A percentile compares a stretch with the other conserved stretches of the same genome.
Evolutionary conservation across 1,139 yeast genomes (phyloP).

Genomic region (Magnusiomyces suaveolens): DNA sequence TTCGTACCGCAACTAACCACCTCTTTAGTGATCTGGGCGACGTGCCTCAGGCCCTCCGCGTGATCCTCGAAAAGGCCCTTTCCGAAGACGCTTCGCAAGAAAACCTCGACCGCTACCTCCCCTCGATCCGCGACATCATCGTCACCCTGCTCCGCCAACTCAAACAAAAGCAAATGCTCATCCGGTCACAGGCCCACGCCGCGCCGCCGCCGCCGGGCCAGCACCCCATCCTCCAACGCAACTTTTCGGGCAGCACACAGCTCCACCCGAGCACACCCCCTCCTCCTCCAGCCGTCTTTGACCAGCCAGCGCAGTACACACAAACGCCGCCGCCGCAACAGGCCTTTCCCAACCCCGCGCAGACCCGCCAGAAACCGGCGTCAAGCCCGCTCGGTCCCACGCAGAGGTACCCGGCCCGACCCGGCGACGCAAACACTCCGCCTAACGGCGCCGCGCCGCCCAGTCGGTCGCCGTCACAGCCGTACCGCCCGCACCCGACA

Average conservation of each 20-base stretch:
- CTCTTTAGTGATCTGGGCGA: constrained; percentile 64
- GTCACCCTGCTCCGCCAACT: constrained; percentile 71
- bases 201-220: not conserved
- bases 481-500: constrained; percentile 9
- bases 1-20: too few species aligned
- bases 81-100: constrained; percentile 81
- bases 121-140: constrained; percentile 78
- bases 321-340: too few species aligned
- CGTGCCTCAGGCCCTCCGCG: constrained; percentile 63
- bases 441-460: not conserved
- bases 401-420: not conserved
- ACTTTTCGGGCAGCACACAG: constrained; percentile 1
- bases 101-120: constrained; percentile 69
- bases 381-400: not conserved
- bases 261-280: too few species aligned
- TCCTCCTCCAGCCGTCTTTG: too few species aligned
- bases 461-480: constrained; percentile 13
- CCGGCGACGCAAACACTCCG: not conserved
- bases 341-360: not conserved
- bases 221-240: constrained; percentile 1
- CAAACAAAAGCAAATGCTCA: constrained; percentile 56
- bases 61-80: constrained; percentile 75
- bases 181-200: constrained; percentile 12
- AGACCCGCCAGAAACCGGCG: not conserved
- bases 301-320: too few species aligned